Base-by-base conservation (phyloP, 2,329 filamentous ascomycete species). In the Pleurostoma richardsiae region DNA sequence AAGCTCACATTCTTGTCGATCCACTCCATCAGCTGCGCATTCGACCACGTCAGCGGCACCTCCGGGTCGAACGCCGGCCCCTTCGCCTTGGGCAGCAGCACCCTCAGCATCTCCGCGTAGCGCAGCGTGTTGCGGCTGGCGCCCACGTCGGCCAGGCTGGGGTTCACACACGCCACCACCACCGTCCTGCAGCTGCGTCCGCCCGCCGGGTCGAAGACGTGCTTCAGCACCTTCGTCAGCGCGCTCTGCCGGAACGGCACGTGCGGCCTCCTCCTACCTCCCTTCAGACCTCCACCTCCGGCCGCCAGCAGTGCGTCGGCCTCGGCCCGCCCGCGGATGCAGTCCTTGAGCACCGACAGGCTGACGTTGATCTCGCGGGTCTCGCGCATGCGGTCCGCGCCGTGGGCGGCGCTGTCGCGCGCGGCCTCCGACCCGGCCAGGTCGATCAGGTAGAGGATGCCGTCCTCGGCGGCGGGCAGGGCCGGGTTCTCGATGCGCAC, bases 321-420 rank as follows among this genome's bases (percentile, higher is more conserved):
- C 31, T 64, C 56, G 1, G 68, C 67, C 38, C 69, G 67, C 2
- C 68, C 71, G 1, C 73, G 67, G 43, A 79, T 78, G 47, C 74
- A 78, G 52, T 77, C 74, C 49, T 78, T 77, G 3, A 79, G 63
- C 0, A 71, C 65, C 0, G 72, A 74, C 0, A 77, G 62, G 49
- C 71, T 74, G 6, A 59, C 64, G 52, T 76, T 76, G 59, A 76
- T 76, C 54, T 36, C 33, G 10, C 64, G 61, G 4, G 70, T 64
- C 53, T 76, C 73, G 38, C 66, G 65, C 63, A 75, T 72, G 5
- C 72, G 69, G 29, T 68, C 66, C 2, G 65, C 56, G 3, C 62
- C 62, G 53, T 76, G 71, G 4, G 51, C 51, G 0, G 56, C 55
- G 2, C 65, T 56, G 51, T 76, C 72, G 6, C 71, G 68, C 2